Evolutionary conservation across 192 early-diverging fungal genomes (phyloP).

Genomic region (Bifiguratus adelaidae): DNA sequence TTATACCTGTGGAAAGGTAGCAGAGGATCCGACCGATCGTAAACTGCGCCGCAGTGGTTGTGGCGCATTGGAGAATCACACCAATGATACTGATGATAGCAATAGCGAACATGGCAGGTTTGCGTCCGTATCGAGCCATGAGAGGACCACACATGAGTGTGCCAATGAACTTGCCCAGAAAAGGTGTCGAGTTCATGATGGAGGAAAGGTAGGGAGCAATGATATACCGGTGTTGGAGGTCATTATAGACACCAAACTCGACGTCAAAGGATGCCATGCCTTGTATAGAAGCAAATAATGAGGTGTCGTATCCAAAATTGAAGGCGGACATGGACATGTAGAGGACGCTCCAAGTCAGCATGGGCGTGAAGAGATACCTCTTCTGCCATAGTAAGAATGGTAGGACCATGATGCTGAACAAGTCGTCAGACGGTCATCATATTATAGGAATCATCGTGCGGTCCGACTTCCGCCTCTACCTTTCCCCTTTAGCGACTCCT

Average conservation of each 20-base stretch:
- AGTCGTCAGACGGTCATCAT: too few relatives aligned
- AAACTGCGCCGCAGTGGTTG: not conserved
- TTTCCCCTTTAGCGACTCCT: too few relatives aligned
- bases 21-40: constrained; percentile 1
- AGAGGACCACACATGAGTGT: not conserved
- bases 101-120: not conserved
- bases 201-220: constrained; percentile 1
- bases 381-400: constrained; percentile 1
- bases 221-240: not conserved
- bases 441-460: too few relatives aligned
- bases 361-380: not conserved
- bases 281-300: constrained; percentile 2
- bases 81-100: constrained; percentile 1
- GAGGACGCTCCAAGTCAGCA: not conserved
- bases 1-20: not conserved
- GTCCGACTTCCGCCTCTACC: too few relatives aligned
- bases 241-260: constrained; percentile 1
- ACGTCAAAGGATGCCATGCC: not conserved
- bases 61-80: not conserved
- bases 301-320: constrained; percentile 4
- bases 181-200: constrained; percentile 5
- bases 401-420: too few relatives aligned
- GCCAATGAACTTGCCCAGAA: constrained; percentile 3
- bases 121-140: constrained; percentile 1
- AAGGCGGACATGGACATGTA: constrained; percentile 4